A percentile compares a stretch with the other conserved stretches of the same genome.
phyloP scores from a whole-genome alignment of 2,329 filamentous ascomycete genomes.

The Epichloe coenophiala region DNA sequence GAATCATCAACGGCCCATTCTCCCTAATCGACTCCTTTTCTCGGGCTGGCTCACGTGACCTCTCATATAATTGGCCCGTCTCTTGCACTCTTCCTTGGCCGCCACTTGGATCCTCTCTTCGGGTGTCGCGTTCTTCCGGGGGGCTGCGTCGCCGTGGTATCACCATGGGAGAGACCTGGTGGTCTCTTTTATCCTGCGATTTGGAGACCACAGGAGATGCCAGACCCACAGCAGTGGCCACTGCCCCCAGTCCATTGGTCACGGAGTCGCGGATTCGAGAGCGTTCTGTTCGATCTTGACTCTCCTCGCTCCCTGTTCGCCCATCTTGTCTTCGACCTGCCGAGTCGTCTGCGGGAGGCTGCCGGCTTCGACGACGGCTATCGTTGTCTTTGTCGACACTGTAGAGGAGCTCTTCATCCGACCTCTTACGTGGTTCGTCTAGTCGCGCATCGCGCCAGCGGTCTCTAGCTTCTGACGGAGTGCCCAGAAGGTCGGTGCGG shows the following conservation, averaged over 20 bases:
- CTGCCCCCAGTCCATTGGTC: conserved; percentile 32
- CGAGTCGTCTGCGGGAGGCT: conserved; percentile 13
- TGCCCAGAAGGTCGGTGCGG: conserved; percentile 25
- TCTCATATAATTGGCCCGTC: conserved; percentile 5
- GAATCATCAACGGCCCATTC: conserved; percentile 1
- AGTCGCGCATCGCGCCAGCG: conserved; percentile 19
- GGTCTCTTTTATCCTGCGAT: conserved; percentile 22
- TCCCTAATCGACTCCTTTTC: conserved; percentile 1
- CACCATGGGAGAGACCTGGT: conserved; percentile 15
- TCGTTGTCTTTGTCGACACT: conserved; percentile 17
- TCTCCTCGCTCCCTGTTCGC: conserved; percentile 17
- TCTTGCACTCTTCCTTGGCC: conserved; percentile 11
- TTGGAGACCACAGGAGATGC: conserved; percentile 23
- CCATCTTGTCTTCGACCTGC: conserved; percentile 19
- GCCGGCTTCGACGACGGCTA: conserved; percentile 14
- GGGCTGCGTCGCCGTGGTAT: conserved; percentile 17
- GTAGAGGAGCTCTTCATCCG: conserved; percentile 17
- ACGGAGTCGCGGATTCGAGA: conserved; percentile 35
- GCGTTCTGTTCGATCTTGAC: conserved; percentile 22
- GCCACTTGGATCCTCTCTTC: conserved; percentile 9
- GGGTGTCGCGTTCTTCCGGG: conserved; percentile 18
- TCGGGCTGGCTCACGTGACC: not conserved
- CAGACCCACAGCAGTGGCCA: conserved; percentile 34
- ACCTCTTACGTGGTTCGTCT: conserved; percentile 17
- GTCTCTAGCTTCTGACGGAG: conserved; percentile 30